Conservation (phyloP, 441 rosid genomes). For the Biscutella laevigata region DNA sequence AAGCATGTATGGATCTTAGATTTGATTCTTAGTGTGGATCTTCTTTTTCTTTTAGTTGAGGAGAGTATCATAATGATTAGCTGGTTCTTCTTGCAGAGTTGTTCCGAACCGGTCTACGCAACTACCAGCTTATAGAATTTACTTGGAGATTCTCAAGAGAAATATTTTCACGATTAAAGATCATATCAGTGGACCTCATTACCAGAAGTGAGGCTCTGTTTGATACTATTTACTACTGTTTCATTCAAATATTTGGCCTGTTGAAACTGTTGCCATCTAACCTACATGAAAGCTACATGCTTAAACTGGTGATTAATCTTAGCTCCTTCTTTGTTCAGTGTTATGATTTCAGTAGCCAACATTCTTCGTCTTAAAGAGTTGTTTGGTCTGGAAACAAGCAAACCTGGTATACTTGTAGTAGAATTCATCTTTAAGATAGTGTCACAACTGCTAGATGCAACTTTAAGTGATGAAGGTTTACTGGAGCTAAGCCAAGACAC, state of each 20-base stretch:
- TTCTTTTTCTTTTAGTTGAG: background rate
- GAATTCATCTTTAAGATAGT: constrained; percentile 45
- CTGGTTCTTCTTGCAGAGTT: constrained; percentile 44
- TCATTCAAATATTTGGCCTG: constrained; percentile 9
- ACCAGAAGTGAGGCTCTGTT: constrained; percentile 40
- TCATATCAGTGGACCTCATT: constrained; percentile 40
- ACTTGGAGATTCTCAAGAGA: constrained; percentile 58
- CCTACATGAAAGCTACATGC: background rate
- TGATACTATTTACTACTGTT: constrained; percentile 9
- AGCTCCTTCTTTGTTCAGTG: constrained; percentile 33
- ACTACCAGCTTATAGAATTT: constrained; percentile 56
- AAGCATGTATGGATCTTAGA: no score
- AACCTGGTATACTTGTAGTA: constrained; percentile 46
- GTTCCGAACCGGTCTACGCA: constrained; percentile 40
- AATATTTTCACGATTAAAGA: constrained; percentile 35
- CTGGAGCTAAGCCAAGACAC: constrained; percentile 43
- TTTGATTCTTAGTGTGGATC: no score
- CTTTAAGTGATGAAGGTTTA: constrained; percentile 59
- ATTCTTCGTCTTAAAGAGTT: constrained; percentile 46
- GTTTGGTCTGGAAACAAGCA: constrained; percentile 39
- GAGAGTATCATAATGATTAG: no score
- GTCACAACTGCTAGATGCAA: constrained; percentile 57
- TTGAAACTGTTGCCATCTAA: background rate
- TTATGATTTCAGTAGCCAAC: constrained; percentile 47
- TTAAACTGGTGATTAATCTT: background rate